phyloP scores from a whole-genome alignment of 805 yeast species.

The Schizosaccharomyces octosporus region DNA sequence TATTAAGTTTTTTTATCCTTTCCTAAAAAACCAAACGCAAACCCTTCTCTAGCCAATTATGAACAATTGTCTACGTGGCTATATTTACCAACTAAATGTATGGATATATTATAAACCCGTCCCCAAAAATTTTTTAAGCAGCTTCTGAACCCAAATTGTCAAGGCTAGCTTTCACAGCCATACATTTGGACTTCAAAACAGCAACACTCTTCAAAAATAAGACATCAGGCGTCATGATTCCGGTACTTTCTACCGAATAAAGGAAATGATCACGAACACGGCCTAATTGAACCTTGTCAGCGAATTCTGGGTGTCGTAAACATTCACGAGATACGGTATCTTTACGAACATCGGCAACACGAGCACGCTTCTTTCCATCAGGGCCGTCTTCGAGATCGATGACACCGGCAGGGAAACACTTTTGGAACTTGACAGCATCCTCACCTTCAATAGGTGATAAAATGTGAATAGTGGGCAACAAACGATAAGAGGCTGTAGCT shows the following conservation, averaged over 20 bases:
- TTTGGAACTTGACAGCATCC: conserved; percentile 53
- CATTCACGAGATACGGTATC: conserved; percentile 96
- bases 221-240: conserved; percentile 93
- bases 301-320: conserved; percentile 73
- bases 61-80: no score
- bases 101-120: background rate
- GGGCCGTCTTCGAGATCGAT: conserved; percentile 34
- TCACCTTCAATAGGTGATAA: conserved; percentile 46
- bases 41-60: no score
- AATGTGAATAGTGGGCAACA: conserved; percentile 70
- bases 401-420: conserved; percentile 86
- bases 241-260: conserved; percentile 81
- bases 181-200: conserved; percentile 48
- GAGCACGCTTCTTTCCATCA: conserved; percentile 30
- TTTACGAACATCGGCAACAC: conserved; percentile 67
- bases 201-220: conserved; percentile 77
- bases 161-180: conserved; percentile 1
- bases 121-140: background rate
- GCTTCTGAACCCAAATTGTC: background rate
- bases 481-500: conserved; percentile 82
- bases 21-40: no score
- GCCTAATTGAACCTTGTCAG: conserved; percentile 73
- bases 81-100: no score
- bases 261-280: conserved; percentile 81
- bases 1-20: no score